Evolutionary conservation across 2,329 filamentous ascomycete genomes (phyloP).

Genomic region (Aureobasidium uvarum): DNA sequence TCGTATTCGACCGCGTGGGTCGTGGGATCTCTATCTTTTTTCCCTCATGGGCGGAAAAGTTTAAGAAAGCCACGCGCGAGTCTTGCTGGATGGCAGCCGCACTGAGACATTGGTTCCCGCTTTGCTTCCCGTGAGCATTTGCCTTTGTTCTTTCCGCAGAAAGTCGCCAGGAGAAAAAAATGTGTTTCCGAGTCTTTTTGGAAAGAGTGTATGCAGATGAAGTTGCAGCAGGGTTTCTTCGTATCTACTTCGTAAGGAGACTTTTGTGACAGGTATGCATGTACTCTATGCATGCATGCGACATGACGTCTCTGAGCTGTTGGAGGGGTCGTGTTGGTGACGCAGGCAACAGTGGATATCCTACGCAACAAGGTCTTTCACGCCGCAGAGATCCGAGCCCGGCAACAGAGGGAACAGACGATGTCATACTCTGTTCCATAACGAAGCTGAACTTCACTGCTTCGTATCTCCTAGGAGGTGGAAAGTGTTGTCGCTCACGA

Average conservation of each 20-base stretch:
- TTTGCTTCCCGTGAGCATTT: neutral
- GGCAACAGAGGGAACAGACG: neutral
- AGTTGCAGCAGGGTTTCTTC: too few relatives aligned
- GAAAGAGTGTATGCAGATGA: neutral
- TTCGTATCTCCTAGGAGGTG: too few relatives aligned
- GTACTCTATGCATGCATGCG: too few relatives aligned
- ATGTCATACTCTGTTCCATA: neutral
- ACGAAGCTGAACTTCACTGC: neutral
- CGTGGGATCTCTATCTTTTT: too few relatives aligned
- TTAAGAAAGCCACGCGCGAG: too few relatives aligned
- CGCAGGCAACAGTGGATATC: neutral
- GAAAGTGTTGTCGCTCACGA: neutral
- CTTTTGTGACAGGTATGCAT: too few relatives aligned
- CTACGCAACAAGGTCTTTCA: too few relatives aligned
- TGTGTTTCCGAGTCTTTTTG: neutral
- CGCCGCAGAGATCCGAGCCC: neutral
- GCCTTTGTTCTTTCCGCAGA: neutral
- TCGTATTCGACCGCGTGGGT: too few relatives aligned
- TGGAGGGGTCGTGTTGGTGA: neutral
- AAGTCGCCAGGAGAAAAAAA: neutral
- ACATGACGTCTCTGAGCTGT: neutral
- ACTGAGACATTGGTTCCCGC: neutral
- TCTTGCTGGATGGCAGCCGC: neutral
- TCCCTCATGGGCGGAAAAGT: too few relatives aligned
- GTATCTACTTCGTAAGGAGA: too few relatives aligned